Base-by-base conservation (phyloP, 768 basidiomycete species). In the Boletus pseudopeckii region DNA sequence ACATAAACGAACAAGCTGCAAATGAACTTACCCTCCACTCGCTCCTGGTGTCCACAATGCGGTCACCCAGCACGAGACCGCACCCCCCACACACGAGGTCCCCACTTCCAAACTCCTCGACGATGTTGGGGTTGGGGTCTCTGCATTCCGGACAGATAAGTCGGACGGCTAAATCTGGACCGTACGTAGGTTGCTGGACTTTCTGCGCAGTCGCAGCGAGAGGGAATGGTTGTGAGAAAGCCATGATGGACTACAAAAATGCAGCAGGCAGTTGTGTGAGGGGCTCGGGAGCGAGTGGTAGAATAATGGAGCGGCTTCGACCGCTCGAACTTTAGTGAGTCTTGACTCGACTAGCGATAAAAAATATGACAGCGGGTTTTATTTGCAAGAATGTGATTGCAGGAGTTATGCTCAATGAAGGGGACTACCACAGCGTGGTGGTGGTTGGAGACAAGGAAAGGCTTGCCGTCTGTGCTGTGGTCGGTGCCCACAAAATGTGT, bases 31-130 rank as follows among this genome's bases (percentile, higher is more conserved):
- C 90, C 78, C 86, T 77, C 91, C 95, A 99, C 86, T 99, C 97
- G 75, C 92, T 94, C 71, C 96, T 79, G 36, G 97, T 98, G 73
- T 99, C 97, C 30, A 98, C 95, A 48, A 99, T 85, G 61, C 93
- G 82, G 71, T 98, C 97, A 64, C 96, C 96, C 58, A 98, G 76
- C 62, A 99, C 94, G 62, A 98, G 79, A 53, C 95, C 93, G 78
- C 93, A 96, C 57, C 81, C 81, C 66, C 88, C 88, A 76, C 95
- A 93, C 62, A 98, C 97, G 68, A 98, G 84, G 75, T 99, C 97
- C 65, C 97, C 97, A 61, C 90, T 90, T 66, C 92, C 90, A 74
- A 96, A 98, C 77, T 98, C 93, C 77, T 99, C 97, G 65, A 94
- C 82, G 67, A 99, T 95, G 60, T 94, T 86, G 14, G 94, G 93